phyloP scores from a whole-genome alignment of 352 stramenopile species.

The Pythium grandisporangium region DNA sequence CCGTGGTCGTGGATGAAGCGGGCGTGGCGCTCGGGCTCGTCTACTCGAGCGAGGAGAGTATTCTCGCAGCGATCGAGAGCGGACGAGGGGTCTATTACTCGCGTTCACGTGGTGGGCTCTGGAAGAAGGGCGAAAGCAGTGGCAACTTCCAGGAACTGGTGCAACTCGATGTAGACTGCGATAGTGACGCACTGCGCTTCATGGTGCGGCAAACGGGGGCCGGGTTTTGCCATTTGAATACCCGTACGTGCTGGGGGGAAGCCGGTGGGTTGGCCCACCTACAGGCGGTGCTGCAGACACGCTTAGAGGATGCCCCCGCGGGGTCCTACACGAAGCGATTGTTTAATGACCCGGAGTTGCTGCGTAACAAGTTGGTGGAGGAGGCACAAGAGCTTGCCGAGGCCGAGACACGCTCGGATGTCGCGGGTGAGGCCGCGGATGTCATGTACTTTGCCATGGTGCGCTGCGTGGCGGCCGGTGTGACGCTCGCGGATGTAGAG shows the following conservation, averaged over 20 bases:
- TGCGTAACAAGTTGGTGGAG: slow-evolving; percentile 96
- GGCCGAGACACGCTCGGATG: slow-evolving; percentile 74
- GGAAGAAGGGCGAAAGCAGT: slow-evolving; percentile 95
- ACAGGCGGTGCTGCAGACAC: slow-evolving; percentile 82
- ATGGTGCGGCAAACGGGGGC: slow-evolving; percentile 85
- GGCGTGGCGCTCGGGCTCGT: slow-evolving; percentile 89
- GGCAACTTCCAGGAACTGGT: slow-evolving; percentile 92
- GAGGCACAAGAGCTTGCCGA: slow-evolving; percentile 93
- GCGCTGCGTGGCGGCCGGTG: slow-evolving; percentile 85
- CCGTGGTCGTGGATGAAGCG: slow-evolving; percentile 88
- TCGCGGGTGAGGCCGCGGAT: slow-evolving; percentile 92
- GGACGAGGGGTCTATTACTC: slow-evolving; percentile 94
- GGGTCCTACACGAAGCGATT: slow-evolving; percentile 96
- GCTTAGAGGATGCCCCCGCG: slow-evolving; percentile 80
- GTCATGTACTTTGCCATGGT: slow-evolving; percentile 97
- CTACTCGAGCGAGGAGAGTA: slow-evolving; percentile 91
- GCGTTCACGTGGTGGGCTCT: slow-evolving; percentile 84
- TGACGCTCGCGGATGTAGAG: slow-evolving; percentile 89
- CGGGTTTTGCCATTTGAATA: slow-evolving; percentile 85
- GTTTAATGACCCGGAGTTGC: slow-evolving; percentile 88
- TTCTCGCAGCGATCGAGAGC: slow-evolving; percentile 82
- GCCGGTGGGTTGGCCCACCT: slow-evolving; percentile 82
- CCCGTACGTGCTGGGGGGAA: slow-evolving; percentile 91
- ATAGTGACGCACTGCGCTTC: slow-evolving; percentile 93
- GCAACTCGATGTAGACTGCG: slow-evolving; percentile 92